These are phyloP conservation scores for Marchantia paleacea DNA, from an alignment of 225 moss, liverwort and hornwort species.

Conservation along the genomic window DNA sequence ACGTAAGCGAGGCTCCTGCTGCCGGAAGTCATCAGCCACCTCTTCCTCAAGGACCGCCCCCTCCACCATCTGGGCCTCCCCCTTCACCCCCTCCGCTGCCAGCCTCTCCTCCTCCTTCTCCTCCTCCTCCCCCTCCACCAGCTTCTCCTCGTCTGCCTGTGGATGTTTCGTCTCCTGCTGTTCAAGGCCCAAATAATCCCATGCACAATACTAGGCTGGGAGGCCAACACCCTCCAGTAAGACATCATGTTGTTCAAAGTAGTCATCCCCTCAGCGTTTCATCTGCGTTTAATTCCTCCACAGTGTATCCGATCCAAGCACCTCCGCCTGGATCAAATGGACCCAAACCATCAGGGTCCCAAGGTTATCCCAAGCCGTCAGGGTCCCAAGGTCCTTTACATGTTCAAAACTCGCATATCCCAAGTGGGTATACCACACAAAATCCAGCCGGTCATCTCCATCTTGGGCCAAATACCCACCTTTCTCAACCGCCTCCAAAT, in stretches of 20 bases:
- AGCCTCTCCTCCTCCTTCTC: constrained; percentile 74
- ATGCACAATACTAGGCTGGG: constrained; percentile 32
- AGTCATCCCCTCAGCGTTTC: constrained; percentile 42
- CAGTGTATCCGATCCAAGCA: constrained; percentile 45
- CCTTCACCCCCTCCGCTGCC: constrained; percentile 77
- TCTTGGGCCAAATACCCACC: constrained; percentile 24
- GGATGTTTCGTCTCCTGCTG: constrained; percentile 29
- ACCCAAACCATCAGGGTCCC: constrained; percentile 27
- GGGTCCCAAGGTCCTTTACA: constrained; percentile 16
- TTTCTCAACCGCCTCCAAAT: constrained; percentile 22
- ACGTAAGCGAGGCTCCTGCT: constrained; percentile 42
- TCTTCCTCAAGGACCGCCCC: constrained; percentile 55
- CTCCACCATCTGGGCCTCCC: constrained; percentile 64
- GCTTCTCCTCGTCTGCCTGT: constrained; percentile 56
- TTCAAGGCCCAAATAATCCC: constrained; percentile 28
- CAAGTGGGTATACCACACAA: constrained; percentile 33
- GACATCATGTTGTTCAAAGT: constrained; percentile 32
- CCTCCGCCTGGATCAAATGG: constrained; percentile 47
- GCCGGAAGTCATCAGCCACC: constrained; percentile 54
- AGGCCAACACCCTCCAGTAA: constrained; percentile 25
- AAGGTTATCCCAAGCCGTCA: constrained; percentile 24
- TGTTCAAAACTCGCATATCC: constrained; percentile 28
- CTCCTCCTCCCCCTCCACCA: constrained; percentile 56
- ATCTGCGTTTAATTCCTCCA: constrained; percentile 53
- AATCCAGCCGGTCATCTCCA: constrained; percentile 35